A percentile compares a stretch with the other conserved stretches of the same genome.
Conservation (phyloP, 331 rosid species). For the Quercus lobata region DNA sequence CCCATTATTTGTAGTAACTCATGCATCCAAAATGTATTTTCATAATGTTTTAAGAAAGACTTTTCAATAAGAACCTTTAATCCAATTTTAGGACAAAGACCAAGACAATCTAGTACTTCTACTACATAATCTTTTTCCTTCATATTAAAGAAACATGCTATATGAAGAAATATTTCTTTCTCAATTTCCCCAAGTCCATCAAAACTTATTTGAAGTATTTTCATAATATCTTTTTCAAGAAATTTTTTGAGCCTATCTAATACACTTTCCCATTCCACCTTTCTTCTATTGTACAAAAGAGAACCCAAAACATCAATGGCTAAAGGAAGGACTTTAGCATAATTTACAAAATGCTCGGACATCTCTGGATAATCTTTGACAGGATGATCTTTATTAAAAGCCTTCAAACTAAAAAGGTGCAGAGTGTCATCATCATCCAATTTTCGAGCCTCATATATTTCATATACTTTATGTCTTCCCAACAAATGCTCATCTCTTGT, state of each 20-base stretch:
- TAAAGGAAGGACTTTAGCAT: no score
- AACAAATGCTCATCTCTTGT: no score
- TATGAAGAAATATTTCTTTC: background rate
- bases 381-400: no score
- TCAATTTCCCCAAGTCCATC: background rate
- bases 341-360: no score
- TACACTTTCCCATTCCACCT: no score
- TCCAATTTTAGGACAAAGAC: background rate
- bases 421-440: no score
- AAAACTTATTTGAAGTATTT: background rate
- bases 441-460: background rate
- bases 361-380: no score
- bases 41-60: background rate
- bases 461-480: background rate
- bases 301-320: no score
- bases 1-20: no score
- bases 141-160: background rate
- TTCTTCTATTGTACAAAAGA: no score
- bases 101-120: background rate
- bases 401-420: accelerated
- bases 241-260: accelerated
- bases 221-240: no score
- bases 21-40: no score
- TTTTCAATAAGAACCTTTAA: background rate
- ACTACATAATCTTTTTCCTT: background rate